phyloP scores from a whole-genome alignment of 2,329 filamentous ascomycete genomes.

The Beauveria asiatica region DNA sequence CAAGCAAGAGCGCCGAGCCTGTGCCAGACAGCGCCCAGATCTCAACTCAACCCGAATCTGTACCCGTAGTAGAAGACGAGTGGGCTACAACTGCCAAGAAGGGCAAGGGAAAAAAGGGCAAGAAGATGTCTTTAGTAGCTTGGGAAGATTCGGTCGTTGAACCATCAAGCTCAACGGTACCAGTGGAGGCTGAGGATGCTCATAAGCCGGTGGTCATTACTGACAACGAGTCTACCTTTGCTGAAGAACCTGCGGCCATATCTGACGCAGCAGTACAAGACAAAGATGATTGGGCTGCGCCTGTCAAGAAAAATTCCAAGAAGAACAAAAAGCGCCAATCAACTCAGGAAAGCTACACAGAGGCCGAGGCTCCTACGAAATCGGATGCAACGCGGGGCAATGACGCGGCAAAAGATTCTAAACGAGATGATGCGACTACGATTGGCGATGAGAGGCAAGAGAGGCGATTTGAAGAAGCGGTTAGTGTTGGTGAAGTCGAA shows the following conservation, averaged over 20 bases:
- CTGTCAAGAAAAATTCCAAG: constrained; percentile 20
- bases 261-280: not conserved
- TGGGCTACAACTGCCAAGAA: not conserved
- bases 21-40: not conserved
- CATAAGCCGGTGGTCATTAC: not conserved
- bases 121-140: constrained; percentile 5
- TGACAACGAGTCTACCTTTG: not conserved
- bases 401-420: constrained; percentile 12
- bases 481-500: constrained; percentile 11
- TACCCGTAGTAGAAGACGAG: not conserved
- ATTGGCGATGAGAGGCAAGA: constrained; percentile 10
- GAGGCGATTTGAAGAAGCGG: constrained; percentile 9
- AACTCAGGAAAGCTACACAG: constrained; percentile 5
- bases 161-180: not conserved
- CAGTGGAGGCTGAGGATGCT: not conserved
- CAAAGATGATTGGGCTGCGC: constrained; percentile 1
- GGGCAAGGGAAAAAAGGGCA: constrained; percentile 10
- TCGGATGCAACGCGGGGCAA: constrained; percentile 16
- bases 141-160: not conserved
- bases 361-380: constrained; percentile 11
- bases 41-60: not conserved
- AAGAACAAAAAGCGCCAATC: constrained; percentile 29
- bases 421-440: constrained; percentile 3
- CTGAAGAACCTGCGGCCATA: not conserved
- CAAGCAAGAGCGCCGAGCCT: not conserved